Percentiles rank a stretch among this genome's conserved stretches.
phyloP scores from a whole-genome alignment of 2,329 filamentous ascomycete species.

The Pyrenochaeta sp. region DNA sequence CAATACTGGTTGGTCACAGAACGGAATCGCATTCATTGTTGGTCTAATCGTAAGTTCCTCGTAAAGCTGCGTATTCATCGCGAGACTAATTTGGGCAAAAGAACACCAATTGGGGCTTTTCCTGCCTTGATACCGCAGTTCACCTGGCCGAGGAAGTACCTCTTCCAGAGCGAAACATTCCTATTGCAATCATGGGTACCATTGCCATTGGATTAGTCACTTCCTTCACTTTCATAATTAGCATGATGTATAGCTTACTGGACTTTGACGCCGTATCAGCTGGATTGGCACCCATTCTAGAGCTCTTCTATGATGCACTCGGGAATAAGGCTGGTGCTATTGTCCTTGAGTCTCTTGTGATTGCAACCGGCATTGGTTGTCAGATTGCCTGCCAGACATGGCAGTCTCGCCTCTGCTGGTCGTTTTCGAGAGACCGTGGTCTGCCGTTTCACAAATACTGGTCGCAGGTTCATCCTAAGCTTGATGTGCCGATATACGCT shows the following conservation, averaged over 20 bases:
- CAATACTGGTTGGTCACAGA: conserved; percentile 19
- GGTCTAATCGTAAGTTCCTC: background rate
- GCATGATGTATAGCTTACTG: conserved; percentile 54
- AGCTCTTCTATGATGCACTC: background rate
- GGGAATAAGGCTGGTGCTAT: background rate
- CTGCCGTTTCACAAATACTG: background rate
- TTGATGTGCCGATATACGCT: background rate
- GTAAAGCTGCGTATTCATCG: background rate
- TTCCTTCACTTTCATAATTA: conserved; percentile 51
- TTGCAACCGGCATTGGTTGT: background rate
- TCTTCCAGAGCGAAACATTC: conserved; percentile 52
- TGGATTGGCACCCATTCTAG: background rate
- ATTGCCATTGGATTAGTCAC: conserved; percentile 55
- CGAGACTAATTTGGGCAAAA: background rate
- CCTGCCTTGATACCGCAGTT: background rate
- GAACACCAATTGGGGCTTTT: background rate
- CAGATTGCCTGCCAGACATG: background rate
- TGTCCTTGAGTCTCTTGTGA: background rate
- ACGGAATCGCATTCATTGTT: conserved; percentile 12
- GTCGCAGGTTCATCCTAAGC: background rate
- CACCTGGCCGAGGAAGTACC: conserved; percentile 55
- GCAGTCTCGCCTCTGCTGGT: background rate
- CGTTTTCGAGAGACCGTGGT: background rate
- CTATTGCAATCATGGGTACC: conserved; percentile 53
- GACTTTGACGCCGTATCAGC: conserved; percentile 37